Percentiles rank a stretch among this genome's conserved stretches.
Evolutionary conservation across 164 flowering plant genomes (phyloP).

Genomic region (Dillenia turbinata): DNA sequence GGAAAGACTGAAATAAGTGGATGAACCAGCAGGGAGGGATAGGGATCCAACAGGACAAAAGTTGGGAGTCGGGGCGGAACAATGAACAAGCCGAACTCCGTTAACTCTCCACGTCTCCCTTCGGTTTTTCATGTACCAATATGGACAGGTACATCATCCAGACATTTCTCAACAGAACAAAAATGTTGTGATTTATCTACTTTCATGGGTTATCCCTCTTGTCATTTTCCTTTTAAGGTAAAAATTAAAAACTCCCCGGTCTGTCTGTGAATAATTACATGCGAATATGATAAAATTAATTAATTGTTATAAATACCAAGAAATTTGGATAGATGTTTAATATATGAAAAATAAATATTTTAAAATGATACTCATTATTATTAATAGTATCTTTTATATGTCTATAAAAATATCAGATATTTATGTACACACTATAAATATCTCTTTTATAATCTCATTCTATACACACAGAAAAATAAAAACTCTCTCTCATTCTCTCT

Average conservation of each 20-base stretch:
- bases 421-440: too few relatives aligned
- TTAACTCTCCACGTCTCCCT: conserved; percentile 66
- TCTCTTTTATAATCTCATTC: too few relatives aligned
- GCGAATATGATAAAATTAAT: too few relatives aligned
- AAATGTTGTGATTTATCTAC: conserved; percentile 68
- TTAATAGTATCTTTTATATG: too few relatives aligned
- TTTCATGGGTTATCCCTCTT: conserved; percentile 82
- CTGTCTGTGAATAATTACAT: too few relatives aligned
- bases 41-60: conserved; percentile 78
- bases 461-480: too few relatives aligned
- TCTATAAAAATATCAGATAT: too few relatives aligned
- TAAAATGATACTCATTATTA: too few relatives aligned
- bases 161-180: conserved; percentile 73
- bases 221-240: conserved; percentile 74
- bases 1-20: conserved; percentile 98
- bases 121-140: conserved; percentile 87
- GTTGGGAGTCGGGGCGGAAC: conserved; percentile 99
- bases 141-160: conserved; percentile 94
- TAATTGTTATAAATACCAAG: too few relatives aligned
- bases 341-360: too few relatives aligned
- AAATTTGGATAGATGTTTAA: too few relatives aligned
- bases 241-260: not conserved
- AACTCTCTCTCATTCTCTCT: too few relatives aligned
- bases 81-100: conserved; percentile 87
- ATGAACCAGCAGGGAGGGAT: conserved; percentile 84